phyloP scores from a whole-genome alignment of 176 grass and related monocot species.

The Rhynchospora pubera region DNA sequence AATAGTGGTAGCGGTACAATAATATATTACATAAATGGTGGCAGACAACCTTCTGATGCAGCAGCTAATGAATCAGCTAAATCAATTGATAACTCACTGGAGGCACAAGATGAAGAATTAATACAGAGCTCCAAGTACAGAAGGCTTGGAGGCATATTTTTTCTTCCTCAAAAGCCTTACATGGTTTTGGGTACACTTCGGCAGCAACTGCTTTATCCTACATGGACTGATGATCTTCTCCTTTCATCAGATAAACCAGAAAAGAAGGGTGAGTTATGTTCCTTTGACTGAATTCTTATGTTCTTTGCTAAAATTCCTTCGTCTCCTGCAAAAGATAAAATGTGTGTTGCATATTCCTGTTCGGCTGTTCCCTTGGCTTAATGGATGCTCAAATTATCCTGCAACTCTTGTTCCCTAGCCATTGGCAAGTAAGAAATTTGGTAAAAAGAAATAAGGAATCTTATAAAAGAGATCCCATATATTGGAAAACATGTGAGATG shows the following conservation, averaged over 20 bases:
- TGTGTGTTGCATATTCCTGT: neutral
- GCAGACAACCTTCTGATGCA: constrained; percentile 26
- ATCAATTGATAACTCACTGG: constrained; percentile 3
- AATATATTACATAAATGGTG: constrained; percentile 57
- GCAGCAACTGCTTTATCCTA: constrained; percentile 93
- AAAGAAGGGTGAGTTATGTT: constrained; percentile 35
- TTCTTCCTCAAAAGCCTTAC: constrained; percentile 92
- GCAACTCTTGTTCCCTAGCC: neutral
- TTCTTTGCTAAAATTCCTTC: neutral
- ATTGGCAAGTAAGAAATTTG: neutral
- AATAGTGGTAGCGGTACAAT: constrained; percentile 70
- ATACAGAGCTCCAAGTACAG: constrained; percentile 52
- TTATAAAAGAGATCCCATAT: neutral
- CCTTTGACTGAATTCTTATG: neutral
- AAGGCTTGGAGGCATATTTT: constrained; percentile 73
- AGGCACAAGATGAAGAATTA: constrained; percentile 37
- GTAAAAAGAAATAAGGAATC: neutral
- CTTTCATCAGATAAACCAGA: constrained; percentile 35
- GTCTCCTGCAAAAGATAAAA: neutral
- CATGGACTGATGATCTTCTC: constrained; percentile 58
- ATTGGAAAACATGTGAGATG: neutral
- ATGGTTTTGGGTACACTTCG: constrained; percentile 96
- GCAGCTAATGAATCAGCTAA: constrained; percentile 34
- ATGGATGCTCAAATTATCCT: neutral
- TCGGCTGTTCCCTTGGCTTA: neutral